These are phyloP conservation scores for Gyrodon lividus DNA, from an alignment of 768 basidiomycete genomes.

Conservation along the genomic window DNA sequence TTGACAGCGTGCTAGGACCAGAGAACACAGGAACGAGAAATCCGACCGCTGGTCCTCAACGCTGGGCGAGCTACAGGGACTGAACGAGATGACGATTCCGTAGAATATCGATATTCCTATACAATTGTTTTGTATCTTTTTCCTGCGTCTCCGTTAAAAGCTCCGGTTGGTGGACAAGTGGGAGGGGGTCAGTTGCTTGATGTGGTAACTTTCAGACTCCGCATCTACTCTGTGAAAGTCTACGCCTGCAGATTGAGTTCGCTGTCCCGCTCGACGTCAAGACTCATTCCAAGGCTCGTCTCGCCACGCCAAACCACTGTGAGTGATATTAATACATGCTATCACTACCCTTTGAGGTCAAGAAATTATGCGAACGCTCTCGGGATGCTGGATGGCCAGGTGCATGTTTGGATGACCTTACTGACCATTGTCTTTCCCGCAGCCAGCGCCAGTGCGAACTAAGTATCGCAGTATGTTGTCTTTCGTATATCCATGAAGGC, in stretches of 20 bases:
- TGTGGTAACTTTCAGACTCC: constrained; percentile 24
- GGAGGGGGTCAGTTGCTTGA: constrained; percentile 12
- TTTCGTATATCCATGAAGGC: not conserved
- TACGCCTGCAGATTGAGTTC: constrained; percentile 15
- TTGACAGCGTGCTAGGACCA: not conserved
- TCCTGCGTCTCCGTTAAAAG: too few relatives aligned
- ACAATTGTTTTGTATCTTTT: not conserved
- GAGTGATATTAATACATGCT: constrained; percentile 17
- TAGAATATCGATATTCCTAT: constrained; percentile 2
- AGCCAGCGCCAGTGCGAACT: constrained; percentile 38
- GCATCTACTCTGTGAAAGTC: constrained; percentile 7
- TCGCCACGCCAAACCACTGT: constrained; percentile 19
- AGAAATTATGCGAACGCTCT: not conserved
- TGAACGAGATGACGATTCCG: constrained; percentile 9
- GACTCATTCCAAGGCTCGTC: constrained; percentile 29
- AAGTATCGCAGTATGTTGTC: constrained; percentile 36
- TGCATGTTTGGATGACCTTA: constrained; percentile 28
- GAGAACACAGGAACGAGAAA: not conserved
- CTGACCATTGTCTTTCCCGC: constrained; percentile 18
- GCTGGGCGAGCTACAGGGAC: constrained; percentile 7
- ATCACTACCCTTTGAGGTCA: constrained; percentile 4
- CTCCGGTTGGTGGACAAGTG: too few relatives aligned
- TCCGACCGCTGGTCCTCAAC: not conserved
- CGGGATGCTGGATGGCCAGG: constrained; percentile 35
- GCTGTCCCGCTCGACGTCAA: constrained; percentile 39